phyloP scores from a whole-genome alignment of 2,329 filamentous ascomycete species.

The Parastagonospora nodorum region DNA sequence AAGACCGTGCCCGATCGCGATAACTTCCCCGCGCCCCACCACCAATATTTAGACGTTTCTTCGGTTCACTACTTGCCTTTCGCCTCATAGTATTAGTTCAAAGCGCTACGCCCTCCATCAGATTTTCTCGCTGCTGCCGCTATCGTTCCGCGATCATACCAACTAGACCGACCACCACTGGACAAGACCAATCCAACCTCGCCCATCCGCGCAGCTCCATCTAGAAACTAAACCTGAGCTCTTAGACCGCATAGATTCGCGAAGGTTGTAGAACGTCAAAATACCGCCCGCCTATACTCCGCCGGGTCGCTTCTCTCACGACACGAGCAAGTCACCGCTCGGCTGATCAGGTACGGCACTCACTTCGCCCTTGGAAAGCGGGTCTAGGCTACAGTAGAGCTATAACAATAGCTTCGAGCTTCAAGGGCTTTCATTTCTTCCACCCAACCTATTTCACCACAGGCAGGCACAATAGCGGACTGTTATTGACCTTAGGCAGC shows the following conservation, averaged over 20 bases:
- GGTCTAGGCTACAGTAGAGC: conserved; percentile 4
- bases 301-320: not conserved
- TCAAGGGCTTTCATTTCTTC: conserved; percentile 2
- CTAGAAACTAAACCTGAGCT: no score
- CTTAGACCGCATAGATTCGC: no score
- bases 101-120: not conserved
- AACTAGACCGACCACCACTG: no score
- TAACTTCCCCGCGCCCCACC: conserved; percentile 12
- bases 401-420: conserved; percentile 11
- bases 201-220: no score
- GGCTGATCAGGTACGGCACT: not conserved
- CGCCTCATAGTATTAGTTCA: not conserved
- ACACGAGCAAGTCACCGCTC: conserved; percentile 12
- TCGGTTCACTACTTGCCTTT: not conserved
- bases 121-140: no score
- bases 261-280: no score
- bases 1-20: conserved; percentile 21
- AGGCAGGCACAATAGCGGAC: conserved; percentile 2
- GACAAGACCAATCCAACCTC: no score
- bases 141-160: no score
- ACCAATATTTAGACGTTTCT: not conserved
- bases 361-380: conserved; percentile 7
- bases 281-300: not conserved
- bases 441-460: not conserved
- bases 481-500: conserved; percentile 13